Base-by-base conservation (phyloP, 768 basidiomycete genomes). In the Collybia nuda region DNA sequence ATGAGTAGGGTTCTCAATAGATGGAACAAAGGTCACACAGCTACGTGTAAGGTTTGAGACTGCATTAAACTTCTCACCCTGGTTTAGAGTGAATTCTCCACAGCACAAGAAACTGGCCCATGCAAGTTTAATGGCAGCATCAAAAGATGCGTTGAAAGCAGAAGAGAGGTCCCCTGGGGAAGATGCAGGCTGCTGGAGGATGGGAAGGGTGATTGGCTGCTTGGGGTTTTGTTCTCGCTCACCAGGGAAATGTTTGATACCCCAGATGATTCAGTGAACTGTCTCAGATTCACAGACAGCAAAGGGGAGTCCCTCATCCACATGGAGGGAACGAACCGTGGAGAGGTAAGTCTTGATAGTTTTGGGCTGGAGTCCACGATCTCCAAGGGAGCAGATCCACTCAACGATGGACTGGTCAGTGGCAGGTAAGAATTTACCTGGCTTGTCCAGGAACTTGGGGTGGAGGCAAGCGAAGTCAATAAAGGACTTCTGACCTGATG, bases 221-320 rank as follows among this genome's bases (percentile, higher is more conserved):
- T 56, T 56, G 18, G 55, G 67, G 6, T 60, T 60, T 3, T 58
- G 61, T 2, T 52, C 55, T 3, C 44, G 28, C 17, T 65, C 60
- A 1, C 70, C 66, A 45, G 62, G 56, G 36, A 58, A 60, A 4
- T 53, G 58, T 52, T 71, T 70, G 53, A 69, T 69, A 6, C 70
- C 68, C 0, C 67, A 51, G 42, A 72, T 55, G 28, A 71, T 47
- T 1, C 64, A 55, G 19, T 62, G 61, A n/a, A 69, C 47, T 1
- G 57, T 56, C 2, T 59, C 56, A 15, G 68, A 67, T 26, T 67
- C 51, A 32, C 60, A 62, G 1, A 58, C 56, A 1, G 40, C 23
- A 21, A 62, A 62, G 21, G 65, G 55, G n/a, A 68, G 59, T 19
- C 61, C 66, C 5, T 55, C 46, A 26, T 72, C 62, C 38, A 65